Evolutionary conservation across 2,329 filamentous ascomycete species (phyloP).

Genomic region (Cryphonectria parasitica): DNA sequence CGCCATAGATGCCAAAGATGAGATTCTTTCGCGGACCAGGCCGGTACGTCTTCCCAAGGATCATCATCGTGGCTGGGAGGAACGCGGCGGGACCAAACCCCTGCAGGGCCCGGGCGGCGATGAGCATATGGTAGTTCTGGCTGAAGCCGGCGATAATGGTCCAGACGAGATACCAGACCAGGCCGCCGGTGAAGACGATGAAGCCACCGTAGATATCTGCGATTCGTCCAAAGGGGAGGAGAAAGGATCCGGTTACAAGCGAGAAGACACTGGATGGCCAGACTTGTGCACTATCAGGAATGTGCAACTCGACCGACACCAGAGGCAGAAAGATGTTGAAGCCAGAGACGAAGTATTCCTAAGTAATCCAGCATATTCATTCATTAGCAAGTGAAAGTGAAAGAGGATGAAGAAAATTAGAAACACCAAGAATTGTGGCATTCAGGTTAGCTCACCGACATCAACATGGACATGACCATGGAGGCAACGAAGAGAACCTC

Average conservation of each 20-base stretch:
- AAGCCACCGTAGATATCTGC: constrained; percentile 68
- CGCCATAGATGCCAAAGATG: constrained; percentile 63
- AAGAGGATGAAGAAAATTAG: too few species aligned
- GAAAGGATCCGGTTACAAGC: constrained; percentile 55
- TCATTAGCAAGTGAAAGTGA: too few species aligned
- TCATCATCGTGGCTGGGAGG: constrained; percentile 69
- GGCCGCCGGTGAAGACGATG: constrained; percentile 61
- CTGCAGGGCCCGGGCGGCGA: constrained; percentile 74
- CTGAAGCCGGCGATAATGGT: constrained; percentile 73
- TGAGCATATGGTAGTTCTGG: constrained; percentile 68
- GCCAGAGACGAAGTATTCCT: constrained; percentile 78
- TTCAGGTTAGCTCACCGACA: constrained; percentile 46
- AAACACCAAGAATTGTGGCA: background rate
- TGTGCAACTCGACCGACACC: constrained; percentile 63
- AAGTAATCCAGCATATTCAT: constrained; percentile 8
- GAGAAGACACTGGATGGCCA: constrained; percentile 69
- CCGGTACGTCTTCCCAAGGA: constrained; percentile 69
- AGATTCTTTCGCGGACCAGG: constrained; percentile 74
- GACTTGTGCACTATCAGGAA: constrained; percentile 62
- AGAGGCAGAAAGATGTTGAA: constrained; percentile 75
- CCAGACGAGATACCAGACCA: constrained; percentile 70
- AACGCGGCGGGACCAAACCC: constrained; percentile 76
- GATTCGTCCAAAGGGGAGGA: constrained; percentile 66
- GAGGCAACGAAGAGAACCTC: constrained; percentile 65
- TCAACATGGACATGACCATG: constrained; percentile 60